These are phyloP conservation scores for Spongispora temasekensis DNA, from an alignment of 1,284 basidiomycete species.

Conservation along the genomic window DNA sequence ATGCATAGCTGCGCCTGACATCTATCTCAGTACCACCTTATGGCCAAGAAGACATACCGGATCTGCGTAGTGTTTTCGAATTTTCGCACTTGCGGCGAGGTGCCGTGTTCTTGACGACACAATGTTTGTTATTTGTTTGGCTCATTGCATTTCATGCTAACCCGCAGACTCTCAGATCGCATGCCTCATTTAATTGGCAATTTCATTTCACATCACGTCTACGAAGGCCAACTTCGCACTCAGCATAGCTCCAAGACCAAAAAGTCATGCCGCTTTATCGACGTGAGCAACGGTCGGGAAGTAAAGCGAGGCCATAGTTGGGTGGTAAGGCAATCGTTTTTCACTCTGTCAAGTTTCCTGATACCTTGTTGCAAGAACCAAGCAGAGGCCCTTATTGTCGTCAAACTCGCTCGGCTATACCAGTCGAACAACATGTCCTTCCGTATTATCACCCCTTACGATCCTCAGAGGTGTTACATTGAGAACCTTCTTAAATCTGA, in stretches of 20 bases:
- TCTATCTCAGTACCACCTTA: conserved; percentile 46
- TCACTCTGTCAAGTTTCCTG: neutral
- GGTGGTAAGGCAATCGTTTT: conserved; percentile 21
- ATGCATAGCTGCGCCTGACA: neutral
- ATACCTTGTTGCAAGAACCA: conserved; percentile 15
- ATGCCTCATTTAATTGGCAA: conserved; percentile 50
- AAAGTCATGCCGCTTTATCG: conserved; percentile 29
- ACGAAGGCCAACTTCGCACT: conserved; percentile 34
- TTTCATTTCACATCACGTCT: conserved; percentile 50
- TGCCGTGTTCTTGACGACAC: conserved; percentile 41
- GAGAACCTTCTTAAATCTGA: conserved; percentile 47
- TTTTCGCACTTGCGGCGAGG: conserved; percentile 38
- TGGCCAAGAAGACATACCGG: conserved; percentile 43
- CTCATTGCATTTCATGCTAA: neutral
- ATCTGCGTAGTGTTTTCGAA: conserved; percentile 50
- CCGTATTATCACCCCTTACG: conserved; percentile 50
- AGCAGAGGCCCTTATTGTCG: conserved; percentile 28
- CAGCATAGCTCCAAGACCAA: conserved; percentile 6
- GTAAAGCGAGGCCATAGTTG: conserved; percentile 26
- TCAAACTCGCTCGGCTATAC: conserved; percentile 25
- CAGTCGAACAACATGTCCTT: conserved; percentile 10
- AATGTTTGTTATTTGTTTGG: conserved; percentile 39
- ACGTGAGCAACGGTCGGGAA: conserved; percentile 33
- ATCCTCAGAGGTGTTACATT: conserved; percentile 56
- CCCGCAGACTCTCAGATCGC: conserved; percentile 41